Percentiles rank a stretch among this genome's conserved stretches.
phyloP scores from a whole-genome alignment of 805 yeast genomes.

The Nakazawaea siamensis region DNA sequence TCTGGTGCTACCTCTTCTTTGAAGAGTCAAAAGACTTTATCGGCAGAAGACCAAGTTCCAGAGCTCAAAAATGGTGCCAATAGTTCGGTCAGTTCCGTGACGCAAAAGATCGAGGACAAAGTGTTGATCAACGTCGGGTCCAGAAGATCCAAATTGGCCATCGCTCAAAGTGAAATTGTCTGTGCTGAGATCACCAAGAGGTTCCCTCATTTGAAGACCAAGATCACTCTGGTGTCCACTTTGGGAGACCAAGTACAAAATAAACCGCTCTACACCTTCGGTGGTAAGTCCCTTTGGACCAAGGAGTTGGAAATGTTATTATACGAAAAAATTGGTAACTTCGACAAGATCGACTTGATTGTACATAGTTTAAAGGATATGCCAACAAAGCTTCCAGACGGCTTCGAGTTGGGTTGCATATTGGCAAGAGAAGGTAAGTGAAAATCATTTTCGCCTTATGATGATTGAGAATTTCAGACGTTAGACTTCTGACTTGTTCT shows the following conservation, averaged over 20 bases:
- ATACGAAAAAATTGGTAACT: conserved; percentile 50
- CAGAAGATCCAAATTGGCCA: conserved; percentile 81
- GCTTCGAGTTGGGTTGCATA: conserved; percentile 83
- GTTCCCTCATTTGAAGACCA: conserved; percentile 62
- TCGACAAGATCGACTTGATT: conserved; percentile 71
- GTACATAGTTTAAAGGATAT: conserved; percentile 90
- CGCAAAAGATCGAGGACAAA: not conserved
- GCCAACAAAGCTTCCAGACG: conserved; percentile 87
- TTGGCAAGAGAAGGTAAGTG: conserved; percentile 57
- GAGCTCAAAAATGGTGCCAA: not conserved
- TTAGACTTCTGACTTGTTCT: conserved; percentile 31
- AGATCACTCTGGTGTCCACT: conserved; percentile 74
- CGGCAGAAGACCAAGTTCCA: no score
- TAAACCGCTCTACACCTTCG: conserved; percentile 87
- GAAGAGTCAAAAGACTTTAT: no score
- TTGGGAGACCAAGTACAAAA: conserved; percentile 84
- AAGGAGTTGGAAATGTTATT: conserved; percentile 82
- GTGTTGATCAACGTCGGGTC: conserved; percentile 59
- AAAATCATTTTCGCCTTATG: conserved; percentile 1
- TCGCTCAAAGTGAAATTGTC: conserved; percentile 74
- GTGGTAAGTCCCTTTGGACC: conserved; percentile 96
- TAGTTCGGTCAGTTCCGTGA: not conserved
- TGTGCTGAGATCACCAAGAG: conserved; percentile 46
- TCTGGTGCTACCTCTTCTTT: no score
- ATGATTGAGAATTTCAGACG: conserved; percentile 21